Evolutionary conservation across 495 filamentous ascomycete species (phyloP), one percentile per base, ranked within the genome.

Genomic region (Talaromyces trachyspermus): DNA sequence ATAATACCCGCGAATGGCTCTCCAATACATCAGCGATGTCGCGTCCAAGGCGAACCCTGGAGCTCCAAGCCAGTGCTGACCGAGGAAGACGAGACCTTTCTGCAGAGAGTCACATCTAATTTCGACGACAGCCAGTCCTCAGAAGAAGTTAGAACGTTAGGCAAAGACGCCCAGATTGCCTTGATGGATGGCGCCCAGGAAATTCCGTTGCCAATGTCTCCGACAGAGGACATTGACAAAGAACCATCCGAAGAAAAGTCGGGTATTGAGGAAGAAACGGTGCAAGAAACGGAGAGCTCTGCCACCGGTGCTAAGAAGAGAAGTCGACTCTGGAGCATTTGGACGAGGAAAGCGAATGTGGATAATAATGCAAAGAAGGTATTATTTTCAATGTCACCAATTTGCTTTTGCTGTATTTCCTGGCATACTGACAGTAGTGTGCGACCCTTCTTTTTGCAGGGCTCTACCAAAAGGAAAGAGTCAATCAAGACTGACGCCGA

Each of bases 61-160:
- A 62, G 15, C 52, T 57, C 46, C 52, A 61, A 54, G 44, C 77
- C 74, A 8, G 69, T 81, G 9, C 54, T 83, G 8, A 74, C 64
- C 7, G 56, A 69, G 17, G 71, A 75, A 47, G 79, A 82, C 42
- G 79, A 81, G 54, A 63, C 65, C 18, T 81, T 78, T 51, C 55
- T 83, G 15, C 66, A 64, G 10, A 67, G 65, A 27, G 64, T 80
- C 23, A 72, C 71, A 23, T 53, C 64, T 2, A 55, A 67, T 38
- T 54, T 54, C 4, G 62, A 54, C 36, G 43, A 54, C 41, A 44
- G 46, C 14, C 43, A 53, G 17, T 39, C 56, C 0, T 47, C 49
- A 17, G 49, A 53, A 17, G 52, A 23, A 55, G 54, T 11, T 51
- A 63, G 22, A 25, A 43, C 23, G 30, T 46, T 39, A 50, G 57